Evolutionary conservation across 352 stramenopile species (phyloP).

Genomic region (Globisporangium nagaii): DNA sequence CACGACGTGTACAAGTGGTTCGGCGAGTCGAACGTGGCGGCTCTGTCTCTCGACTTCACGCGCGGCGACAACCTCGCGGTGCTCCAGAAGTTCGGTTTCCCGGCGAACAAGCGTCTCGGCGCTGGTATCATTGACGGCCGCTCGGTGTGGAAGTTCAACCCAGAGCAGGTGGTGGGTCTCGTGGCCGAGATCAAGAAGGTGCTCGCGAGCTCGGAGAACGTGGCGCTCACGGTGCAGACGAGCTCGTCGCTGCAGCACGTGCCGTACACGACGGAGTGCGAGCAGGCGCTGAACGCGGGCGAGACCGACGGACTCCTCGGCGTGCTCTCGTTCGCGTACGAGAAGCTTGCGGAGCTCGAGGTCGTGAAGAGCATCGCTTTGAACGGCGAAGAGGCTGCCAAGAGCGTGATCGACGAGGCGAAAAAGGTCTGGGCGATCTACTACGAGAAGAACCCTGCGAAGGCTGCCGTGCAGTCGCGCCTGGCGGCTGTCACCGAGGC

Average conservation of each 20-base stretch:
- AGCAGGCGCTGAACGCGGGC: slow-evolving; percentile 61
- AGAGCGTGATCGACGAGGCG: slow-evolving; percentile 41
- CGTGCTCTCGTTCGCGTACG: slow-evolving; percentile 85
- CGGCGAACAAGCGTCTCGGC: slow-evolving; percentile 77
- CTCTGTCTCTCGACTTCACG: slow-evolving; percentile 90
- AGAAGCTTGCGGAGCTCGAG: slow-evolving; percentile 87
- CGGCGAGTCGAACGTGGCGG: slow-evolving; percentile 52
- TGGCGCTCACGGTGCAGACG: slow-evolving; percentile 76
- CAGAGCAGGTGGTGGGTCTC: slow-evolving; percentile 41
- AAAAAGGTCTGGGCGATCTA: slow-evolving; percentile 65
- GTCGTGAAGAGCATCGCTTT: slow-evolving; percentile 72
- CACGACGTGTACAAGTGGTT: slow-evolving; percentile 89
- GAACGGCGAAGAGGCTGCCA: slow-evolving; percentile 46
- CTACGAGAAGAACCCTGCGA: slow-evolving; percentile 84
- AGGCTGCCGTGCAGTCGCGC: slow-evolving; percentile 51
- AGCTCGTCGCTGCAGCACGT: slow-evolving; percentile 89
- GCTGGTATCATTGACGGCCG: slow-evolving; percentile 87
- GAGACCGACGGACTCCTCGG: slow-evolving; percentile 69
- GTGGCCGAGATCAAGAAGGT: slow-evolving; percentile 62
- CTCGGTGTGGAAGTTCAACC: slow-evolving; percentile 90
- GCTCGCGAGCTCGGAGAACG: slow-evolving; percentile 31
- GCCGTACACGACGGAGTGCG: slow-evolving; percentile 81
- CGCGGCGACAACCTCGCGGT: slow-evolving; percentile 81
- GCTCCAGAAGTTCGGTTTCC: slow-evolving; percentile 85
- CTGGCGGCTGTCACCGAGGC: slow-evolving; percentile 51